phyloP scores from a whole-genome alignment of 2,329 filamentous ascomycete genomes.

The Dactylellina parvicollis region DNA sequence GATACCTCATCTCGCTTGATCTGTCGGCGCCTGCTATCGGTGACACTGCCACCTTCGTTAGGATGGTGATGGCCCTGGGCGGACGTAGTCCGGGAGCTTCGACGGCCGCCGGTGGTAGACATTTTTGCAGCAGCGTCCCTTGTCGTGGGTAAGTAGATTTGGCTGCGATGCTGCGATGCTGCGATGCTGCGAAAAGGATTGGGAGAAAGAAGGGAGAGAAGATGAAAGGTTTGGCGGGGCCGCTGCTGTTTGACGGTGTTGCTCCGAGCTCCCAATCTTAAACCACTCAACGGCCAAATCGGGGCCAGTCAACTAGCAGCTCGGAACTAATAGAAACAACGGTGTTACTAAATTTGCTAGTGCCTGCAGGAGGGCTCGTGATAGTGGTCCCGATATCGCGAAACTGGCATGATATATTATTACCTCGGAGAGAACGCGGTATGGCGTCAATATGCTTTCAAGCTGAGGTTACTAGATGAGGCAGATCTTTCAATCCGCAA shows the following conservation, averaged over 20 bases:
- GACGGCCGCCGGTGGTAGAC: slow-evolving; percentile 46
- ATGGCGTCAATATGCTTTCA: no score
- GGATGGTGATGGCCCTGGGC: slow-evolving; percentile 42
- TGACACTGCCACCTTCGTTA: slow-evolving; percentile 72
- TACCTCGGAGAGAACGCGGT: no score
- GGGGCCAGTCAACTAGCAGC: slow-evolving; percentile 11
- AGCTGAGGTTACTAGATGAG: no score
- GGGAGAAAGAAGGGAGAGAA: slow-evolving; percentile 34
- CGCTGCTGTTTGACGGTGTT: slow-evolving; percentile 36
- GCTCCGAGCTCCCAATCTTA: slow-evolving; percentile 54
- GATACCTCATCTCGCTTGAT: slow-evolving; percentile 97
- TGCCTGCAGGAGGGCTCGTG: slow-evolving; percentile 39
- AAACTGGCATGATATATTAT: slow-evolving; percentile 32
- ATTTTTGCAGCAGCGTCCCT: slow-evolving; percentile 22
- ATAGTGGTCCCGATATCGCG: slow-evolving; percentile 45
- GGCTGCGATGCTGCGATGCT: slow-evolving; percentile 23
- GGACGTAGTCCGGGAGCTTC: slow-evolving; percentile 25
- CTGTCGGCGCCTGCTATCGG: slow-evolving; percentile 94
- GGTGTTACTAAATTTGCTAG: background rate
- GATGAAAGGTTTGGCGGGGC: slow-evolving; percentile 49
- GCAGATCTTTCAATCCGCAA: no score
- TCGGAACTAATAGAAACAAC: slow-evolving; percentile 18
- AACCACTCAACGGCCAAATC: slow-evolving; percentile 53
- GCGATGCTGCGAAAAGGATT: slow-evolving; percentile 22
- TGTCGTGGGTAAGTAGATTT: slow-evolving; percentile 14